Conservation (phyloP, 441 rosid genomes). For the Populus trichocarpa region DNA sequence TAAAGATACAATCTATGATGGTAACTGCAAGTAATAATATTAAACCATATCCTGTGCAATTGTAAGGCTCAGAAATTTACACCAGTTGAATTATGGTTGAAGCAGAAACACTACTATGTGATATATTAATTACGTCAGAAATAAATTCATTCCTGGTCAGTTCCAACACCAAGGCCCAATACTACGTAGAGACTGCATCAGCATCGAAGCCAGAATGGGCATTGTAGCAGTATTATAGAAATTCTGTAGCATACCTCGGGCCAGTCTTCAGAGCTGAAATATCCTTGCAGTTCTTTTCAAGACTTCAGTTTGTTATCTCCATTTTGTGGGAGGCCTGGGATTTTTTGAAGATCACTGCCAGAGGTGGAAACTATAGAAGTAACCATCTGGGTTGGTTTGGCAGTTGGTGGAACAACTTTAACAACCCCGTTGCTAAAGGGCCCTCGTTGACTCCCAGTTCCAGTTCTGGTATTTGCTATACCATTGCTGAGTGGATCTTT, state of each 20-base stretch:
- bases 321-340: slow-evolving; percentile 41
- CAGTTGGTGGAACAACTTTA: slow-evolving; percentile 31
- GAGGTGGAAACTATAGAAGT: slow-evolving; percentile 20
- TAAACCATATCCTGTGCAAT: slow-evolving; percentile 20
- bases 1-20: slow-evolving; percentile 24
- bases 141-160: slow-evolving; percentile 26
- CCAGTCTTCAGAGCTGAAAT: slow-evolving; percentile 20
- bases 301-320: slow-evolving; percentile 42
- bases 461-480: slow-evolving; percentile 36
- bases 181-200: slow-evolving; percentile 22
- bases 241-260: slow-evolving; percentile 26
- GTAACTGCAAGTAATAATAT: slow-evolving; percentile 7
- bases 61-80: slow-evolving; percentile 30
- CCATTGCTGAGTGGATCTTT: slow-evolving; percentile 38
- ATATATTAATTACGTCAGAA: slow-evolving; percentile 19
- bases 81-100: slow-evolving; percentile 25
- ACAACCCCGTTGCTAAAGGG: slow-evolving; percentile 41
- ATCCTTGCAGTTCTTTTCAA: slow-evolving; percentile 25
- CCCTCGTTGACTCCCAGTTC: slow-evolving; percentile 40
- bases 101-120: slow-evolving; percentile 17
- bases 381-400: slow-evolving; percentile 30
- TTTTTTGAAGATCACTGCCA: slow-evolving; percentile 29
- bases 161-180: slow-evolving; percentile 22
- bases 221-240: slow-evolving; percentile 14
- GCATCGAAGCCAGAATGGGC: slow-evolving; percentile 23